phyloP scores from a whole-genome alignment of 768 basidiomycete species.

The Mycena polygramma region DNA sequence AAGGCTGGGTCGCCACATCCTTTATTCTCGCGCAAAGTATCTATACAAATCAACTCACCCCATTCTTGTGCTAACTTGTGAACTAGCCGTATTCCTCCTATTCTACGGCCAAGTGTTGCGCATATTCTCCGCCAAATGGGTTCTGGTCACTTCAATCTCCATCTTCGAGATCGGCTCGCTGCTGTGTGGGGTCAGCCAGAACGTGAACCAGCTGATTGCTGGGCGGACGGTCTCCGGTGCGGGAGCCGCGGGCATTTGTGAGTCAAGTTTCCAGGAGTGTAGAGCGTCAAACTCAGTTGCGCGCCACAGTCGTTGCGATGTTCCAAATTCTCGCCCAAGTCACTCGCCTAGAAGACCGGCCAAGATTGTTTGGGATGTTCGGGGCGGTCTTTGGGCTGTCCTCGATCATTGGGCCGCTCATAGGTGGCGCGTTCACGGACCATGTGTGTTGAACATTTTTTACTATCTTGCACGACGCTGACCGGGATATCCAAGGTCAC shows the following conservation, averaged over 20 bases:
- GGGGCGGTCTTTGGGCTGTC: not conserved
- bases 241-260: not conserved
- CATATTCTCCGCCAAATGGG: not conserved
- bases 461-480: no score
- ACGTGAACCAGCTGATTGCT: not conserved
- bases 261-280: not conserved
- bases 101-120: not conserved
- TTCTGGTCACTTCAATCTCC: not conserved
- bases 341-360: not conserved
- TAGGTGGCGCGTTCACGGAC: constrained; percentile 1
- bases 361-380: not conserved
- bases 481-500: not conserved
- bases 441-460: not conserved
- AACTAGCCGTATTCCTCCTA: not conserved
- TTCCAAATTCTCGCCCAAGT: not conserved
- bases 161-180: not conserved
- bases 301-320: not conserved
- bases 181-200: not conserved
- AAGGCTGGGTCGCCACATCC: constrained; percentile 1
- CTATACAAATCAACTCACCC: no score
- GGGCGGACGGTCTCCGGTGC: not conserved
- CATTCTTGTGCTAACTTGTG: no score
- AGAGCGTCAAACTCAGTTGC: no score
- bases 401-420: not conserved
- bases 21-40: not conserved